A percentile compares a stretch with the other conserved stretches of the same genome.
Conservation (phyloP, 2,329 filamentous ascomycete species). For the Pestalotiopsis sp. region DNA sequence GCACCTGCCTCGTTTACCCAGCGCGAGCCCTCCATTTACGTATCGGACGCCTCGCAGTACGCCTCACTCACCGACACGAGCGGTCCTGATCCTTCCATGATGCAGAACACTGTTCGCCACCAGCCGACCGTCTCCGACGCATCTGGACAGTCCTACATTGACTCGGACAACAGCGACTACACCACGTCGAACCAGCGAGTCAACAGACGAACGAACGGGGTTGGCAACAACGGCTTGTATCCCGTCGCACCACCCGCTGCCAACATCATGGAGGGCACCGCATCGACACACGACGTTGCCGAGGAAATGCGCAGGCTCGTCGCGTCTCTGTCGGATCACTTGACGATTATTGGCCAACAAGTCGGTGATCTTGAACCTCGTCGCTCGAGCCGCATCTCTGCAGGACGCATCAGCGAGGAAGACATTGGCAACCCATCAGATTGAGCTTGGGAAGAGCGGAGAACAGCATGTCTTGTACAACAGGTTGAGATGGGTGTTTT, state of each 20-base stretch:
- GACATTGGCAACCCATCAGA: neutral
- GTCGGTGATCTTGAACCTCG: constrained; percentile 39
- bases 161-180: constrained; percentile 15
- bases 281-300: constrained; percentile 50
- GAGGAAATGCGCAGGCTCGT: constrained; percentile 51
- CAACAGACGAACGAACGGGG: neutral
- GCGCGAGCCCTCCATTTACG: constrained; percentile 50
- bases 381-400: constrained; percentile 16
- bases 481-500: neutral
- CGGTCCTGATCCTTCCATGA: constrained; percentile 24
- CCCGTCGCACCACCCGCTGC: constrained; percentile 47
- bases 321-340: constrained; percentile 49
- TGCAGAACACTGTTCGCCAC: constrained; percentile 15
- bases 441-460: neutral
- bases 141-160: constrained; percentile 14
- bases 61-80: constrained; percentile 32
- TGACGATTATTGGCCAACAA: constrained; percentile 45
- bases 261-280: constrained; percentile 55
- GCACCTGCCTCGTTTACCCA: constrained; percentile 37
- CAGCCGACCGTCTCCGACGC: constrained; percentile 13
- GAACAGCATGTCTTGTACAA: neutral
- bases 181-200: neutral
- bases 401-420: neutral
- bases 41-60: constrained; percentile 58
- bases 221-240: constrained; percentile 20